Percentiles rank a stretch among this genome's conserved stretches.
These are phyloP conservation scores for Parathielavia hyrcaniae DNA, from an alignment of 495 filamentous ascomycete species.

Conservation along the genomic window DNA sequence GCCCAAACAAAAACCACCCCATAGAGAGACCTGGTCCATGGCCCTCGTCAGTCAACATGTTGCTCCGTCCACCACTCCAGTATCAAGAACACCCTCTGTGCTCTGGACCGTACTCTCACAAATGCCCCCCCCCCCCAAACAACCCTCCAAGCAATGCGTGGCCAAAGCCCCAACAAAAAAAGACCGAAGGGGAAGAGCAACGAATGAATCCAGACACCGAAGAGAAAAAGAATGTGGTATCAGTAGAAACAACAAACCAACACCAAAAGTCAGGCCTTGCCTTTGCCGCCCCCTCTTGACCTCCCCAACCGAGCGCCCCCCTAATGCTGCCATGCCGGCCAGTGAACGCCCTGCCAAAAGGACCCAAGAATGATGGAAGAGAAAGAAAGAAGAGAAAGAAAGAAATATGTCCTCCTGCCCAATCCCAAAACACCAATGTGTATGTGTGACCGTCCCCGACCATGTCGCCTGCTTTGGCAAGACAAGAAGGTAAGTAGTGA, in stretches of 20 bases:
- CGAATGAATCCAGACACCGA: not conserved
- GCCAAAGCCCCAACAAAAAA: not conserved
- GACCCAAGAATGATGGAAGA: not conserved
- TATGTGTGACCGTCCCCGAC: not conserved
- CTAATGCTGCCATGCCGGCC: not conserved
- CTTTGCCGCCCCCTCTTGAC: not conserved
- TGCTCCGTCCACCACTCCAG: too few species aligned
- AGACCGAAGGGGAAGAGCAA: not conserved
- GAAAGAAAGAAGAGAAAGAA: not conserved
- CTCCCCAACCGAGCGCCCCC: not conserved
- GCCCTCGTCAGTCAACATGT: not conserved
- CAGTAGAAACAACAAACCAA: slow-evolving; percentile 3
- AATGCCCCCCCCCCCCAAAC: too few species aligned
- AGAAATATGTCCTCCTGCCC: not conserved
- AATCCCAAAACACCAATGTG: slow-evolving; percentile 4
- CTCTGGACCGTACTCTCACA: not conserved
- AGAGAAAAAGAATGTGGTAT: slow-evolving; percentile 14
- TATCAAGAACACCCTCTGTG: not conserved
- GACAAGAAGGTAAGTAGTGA: not conserved
- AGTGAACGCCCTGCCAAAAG: slow-evolving; percentile 2
- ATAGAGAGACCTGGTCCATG: not conserved
- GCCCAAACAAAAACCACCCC: not conserved
- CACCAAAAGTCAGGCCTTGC: not conserved
- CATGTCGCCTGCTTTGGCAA: not conserved
- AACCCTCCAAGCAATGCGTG: too few species aligned